Evolutionary conservation across 805 yeast species (phyloP).

Genomic region (Clavispora santaluciae): DNA sequence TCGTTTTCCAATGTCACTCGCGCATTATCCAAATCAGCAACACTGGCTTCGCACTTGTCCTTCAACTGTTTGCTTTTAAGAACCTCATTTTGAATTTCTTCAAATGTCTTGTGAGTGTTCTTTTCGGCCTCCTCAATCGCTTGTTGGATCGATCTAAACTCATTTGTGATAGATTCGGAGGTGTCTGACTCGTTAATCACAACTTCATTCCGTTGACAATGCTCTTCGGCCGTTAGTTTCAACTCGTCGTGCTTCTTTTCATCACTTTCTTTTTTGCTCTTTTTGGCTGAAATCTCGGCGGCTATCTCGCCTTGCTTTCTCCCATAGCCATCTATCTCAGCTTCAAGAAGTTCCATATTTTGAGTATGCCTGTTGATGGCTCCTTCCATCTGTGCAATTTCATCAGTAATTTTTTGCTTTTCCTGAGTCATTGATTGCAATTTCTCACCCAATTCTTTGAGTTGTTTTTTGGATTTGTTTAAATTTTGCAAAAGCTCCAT

Average conservation of each 20-base stretch:
- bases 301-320: slow-evolving; percentile 12
- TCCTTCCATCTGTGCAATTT: slow-evolving; percentile 17
- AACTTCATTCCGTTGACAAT: slow-evolving; percentile 48
- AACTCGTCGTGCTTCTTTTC: slow-evolving; percentile 15
- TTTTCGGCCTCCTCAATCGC: slow-evolving; percentile 50
- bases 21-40: slow-evolving; percentile 28
- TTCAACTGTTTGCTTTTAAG: slow-evolving; percentile 39
- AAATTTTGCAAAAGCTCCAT: slow-evolving; percentile 16
- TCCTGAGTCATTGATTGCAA: slow-evolving; percentile 4
- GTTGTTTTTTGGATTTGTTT: slow-evolving; percentile 4
- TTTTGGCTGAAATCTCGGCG: slow-evolving; percentile 11
- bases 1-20: slow-evolving; percentile 24
- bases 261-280: slow-evolving; percentile 7
- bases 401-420: slow-evolving; percentile 1
- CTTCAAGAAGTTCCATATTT: slow-evolving; percentile 16
- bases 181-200: slow-evolving; percentile 35
- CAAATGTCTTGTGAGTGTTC: slow-evolving; percentile 50
- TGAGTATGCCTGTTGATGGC: slow-evolving; percentile 6
- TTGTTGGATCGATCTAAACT: slow-evolving; percentile 42
- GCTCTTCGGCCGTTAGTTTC: slow-evolving; percentile 25
- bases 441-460: slow-evolving; percentile 2
- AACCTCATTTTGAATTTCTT: slow-evolving; percentile 48
- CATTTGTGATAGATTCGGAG: slow-evolving; percentile 44
- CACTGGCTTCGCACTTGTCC: slow-evolving; percentile 38
- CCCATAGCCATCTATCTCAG: slow-evolving; percentile 10